Conservation (phyloP, 2,329 filamentous ascomycete genomes). For the Coniella lustricola region DNA sequence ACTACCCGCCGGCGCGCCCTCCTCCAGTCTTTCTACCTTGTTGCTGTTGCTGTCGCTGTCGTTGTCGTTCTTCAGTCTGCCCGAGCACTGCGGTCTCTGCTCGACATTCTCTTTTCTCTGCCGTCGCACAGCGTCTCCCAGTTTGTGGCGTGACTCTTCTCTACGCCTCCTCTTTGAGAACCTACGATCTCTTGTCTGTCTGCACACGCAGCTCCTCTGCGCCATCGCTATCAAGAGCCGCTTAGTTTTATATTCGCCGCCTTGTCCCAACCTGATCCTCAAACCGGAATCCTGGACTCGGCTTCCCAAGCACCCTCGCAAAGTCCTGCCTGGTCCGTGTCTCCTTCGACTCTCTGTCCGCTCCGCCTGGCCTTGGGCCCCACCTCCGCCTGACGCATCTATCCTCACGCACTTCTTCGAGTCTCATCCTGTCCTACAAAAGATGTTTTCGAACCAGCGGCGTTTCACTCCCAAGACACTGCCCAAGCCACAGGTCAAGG, state of each 20-base stretch:
- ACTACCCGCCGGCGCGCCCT: too few species aligned
- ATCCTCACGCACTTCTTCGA: too few species aligned
- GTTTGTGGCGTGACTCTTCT: background rate
- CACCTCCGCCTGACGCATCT: background rate
- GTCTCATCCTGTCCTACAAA: background rate
- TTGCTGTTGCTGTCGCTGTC: background rate
- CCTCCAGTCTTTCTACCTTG: background rate
- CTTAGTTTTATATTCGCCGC: too few species aligned
- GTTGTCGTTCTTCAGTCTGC: too few species aligned
- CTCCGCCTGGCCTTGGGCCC: background rate
- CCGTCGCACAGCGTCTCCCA: too few species aligned
- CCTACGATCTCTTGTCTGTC: background rate
- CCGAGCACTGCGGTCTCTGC: too few species aligned
- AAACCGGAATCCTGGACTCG: background rate
- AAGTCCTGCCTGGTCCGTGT: too few species aligned
- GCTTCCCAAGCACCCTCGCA: background rate
- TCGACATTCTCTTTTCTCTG: too few species aligned
- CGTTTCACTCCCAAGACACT: slow-evolving; percentile 10
- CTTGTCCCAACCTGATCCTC: background rate
- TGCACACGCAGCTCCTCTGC: slow-evolving; percentile 1
- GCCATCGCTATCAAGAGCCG: background rate
- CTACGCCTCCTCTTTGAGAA: background rate
- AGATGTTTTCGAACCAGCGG: slow-evolving; percentile 15
- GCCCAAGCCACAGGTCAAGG: slow-evolving; percentile 13
- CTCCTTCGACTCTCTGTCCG: background rate